A percentile compares a stretch with the other conserved stretches of the same genome.
These are phyloP conservation scores for Neurospora hispaniola DNA, from an alignment of 495 filamentous ascomycete genomes.

Conservation along the genomic window DNA sequence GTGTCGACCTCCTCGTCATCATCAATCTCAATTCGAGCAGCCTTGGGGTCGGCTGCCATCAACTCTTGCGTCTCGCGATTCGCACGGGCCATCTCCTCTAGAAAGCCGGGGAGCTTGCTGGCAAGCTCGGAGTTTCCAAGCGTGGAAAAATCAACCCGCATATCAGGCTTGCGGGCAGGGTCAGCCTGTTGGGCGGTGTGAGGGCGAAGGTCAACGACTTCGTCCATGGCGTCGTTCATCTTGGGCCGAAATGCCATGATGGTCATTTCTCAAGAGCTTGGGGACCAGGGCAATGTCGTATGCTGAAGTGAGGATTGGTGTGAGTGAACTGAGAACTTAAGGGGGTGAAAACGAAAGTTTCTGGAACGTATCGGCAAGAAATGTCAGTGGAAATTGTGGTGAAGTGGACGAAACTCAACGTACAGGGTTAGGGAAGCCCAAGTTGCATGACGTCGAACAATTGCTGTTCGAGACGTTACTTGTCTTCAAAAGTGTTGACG, in stretches of 20 bases:
- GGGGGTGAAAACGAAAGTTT: background rate
- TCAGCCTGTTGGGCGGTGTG: background rate
- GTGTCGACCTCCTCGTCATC: conserved; percentile 7
- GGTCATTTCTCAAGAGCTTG: background rate
- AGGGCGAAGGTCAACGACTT: conserved; percentile 13
- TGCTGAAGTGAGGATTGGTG: background rate
- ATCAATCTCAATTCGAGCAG: conserved; percentile 13
- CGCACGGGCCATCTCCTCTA: conserved; percentile 17
- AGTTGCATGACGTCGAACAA: background rate
- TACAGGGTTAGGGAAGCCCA: too few species aligned
- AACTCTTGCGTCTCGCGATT: conserved; percentile 16
- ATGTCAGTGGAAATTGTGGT: background rate
- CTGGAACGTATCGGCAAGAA: background rate
- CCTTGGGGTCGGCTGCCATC: conserved; percentile 13
- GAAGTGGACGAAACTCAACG: background rate
- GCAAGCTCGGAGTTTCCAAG: conserved; percentile 16
- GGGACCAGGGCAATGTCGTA: background rate
- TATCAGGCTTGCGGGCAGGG: conserved; percentile 8
- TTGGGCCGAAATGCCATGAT: background rate
- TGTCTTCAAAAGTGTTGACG: too few species aligned
- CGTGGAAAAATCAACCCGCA: conserved; percentile 16
- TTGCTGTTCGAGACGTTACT: background rate
- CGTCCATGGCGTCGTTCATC: conserved; percentile 13
- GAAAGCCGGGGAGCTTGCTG: conserved; percentile 15
- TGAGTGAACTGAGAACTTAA: background rate